phyloP scores from a whole-genome alignment of 1,284 basidiomycete genomes.

The Xanthoconium separans region DNA sequence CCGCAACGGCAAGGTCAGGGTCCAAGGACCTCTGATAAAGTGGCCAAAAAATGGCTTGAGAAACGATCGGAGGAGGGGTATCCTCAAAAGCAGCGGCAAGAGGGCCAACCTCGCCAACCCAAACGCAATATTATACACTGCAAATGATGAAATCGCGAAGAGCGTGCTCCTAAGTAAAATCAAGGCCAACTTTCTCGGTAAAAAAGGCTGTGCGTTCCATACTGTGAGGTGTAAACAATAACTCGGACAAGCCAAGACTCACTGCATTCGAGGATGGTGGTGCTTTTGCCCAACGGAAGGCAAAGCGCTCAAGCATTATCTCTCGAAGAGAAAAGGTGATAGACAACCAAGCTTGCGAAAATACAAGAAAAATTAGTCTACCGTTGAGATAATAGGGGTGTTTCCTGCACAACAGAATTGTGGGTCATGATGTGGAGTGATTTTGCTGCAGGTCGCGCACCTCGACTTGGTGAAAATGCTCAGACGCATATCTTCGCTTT shows the following conservation, averaged over 20 bases:
- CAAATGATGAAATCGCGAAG: conserved; percentile 40
- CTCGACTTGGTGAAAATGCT: conserved; percentile 63
- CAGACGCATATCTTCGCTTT: conserved; percentile 42
- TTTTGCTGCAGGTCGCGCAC: conserved; percentile 35
- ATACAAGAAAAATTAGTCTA: conserved; percentile 54
- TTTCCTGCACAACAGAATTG: conserved; percentile 42
- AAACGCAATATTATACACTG: conserved; percentile 43
- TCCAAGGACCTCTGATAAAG: conserved; percentile 59
- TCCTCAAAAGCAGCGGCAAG: conserved; percentile 51
- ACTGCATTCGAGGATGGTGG: conserved; percentile 18
- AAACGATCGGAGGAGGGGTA: conserved; percentile 50
- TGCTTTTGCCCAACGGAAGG: conserved; percentile 38
- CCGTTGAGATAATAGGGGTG: conserved; percentile 71
- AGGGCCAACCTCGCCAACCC: conserved; percentile 39
- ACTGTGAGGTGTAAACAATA: not conserved
- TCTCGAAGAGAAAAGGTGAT: conserved; percentile 50
- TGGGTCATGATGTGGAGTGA: not conserved
- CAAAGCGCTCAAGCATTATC: conserved; percentile 57
- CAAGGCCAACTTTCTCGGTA: conserved; percentile 19
- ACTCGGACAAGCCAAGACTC: conserved; percentile 1
- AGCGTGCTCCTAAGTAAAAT: conserved; percentile 39
- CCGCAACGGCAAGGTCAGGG: conserved; percentile 46
- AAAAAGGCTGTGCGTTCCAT: conserved; percentile 19
- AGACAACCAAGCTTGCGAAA: conserved; percentile 50
- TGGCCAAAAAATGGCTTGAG: conserved; percentile 61